Evolutionary conservation across 192 early-diverging fungal species (phyloP).

Genomic region (Podila horticola): DNA sequence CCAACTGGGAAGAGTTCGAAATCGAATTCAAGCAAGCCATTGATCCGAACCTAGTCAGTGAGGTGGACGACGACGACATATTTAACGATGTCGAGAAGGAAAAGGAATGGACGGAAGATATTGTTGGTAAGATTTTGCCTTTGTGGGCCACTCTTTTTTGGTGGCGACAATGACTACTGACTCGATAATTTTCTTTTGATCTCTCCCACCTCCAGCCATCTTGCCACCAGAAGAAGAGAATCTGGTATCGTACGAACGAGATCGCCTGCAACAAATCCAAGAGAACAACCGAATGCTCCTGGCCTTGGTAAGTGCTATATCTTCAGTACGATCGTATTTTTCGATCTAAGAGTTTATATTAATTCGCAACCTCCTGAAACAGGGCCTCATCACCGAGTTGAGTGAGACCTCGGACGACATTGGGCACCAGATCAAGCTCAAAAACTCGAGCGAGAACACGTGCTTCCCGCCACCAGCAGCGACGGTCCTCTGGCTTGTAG

Average conservation of each 20-base stretch:
- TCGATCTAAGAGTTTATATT: no score
- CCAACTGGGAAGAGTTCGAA: conserved; percentile 82
- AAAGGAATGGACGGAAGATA: conserved; percentile 17
- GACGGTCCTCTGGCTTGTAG: conserved; percentile 67
- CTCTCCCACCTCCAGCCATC: conserved; percentile 9
- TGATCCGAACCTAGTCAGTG: neutral
- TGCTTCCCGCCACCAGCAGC: conserved; percentile 55
- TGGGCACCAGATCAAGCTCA: conserved; percentile 73
- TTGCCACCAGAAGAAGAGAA: conserved; percentile 45
- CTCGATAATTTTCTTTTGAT: neutral
- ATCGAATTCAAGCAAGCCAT: conserved; percentile 55
- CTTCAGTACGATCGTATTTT: no score
- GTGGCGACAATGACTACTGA: neutral
- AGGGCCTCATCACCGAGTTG: conserved; percentile 84
- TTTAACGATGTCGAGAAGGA: neutral
- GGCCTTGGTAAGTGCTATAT: conserved; percentile 53
- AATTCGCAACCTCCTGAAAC: neutral
- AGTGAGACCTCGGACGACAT: conserved; percentile 81
- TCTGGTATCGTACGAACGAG: conserved; percentile 67
- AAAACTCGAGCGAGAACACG: conserved; percentile 32
- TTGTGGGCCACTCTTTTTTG: neutral
- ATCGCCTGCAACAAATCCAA: conserved; percentile 64
- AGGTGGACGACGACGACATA: neutral
- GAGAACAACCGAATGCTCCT: conserved; percentile 71
- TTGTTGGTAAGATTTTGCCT: neutral